These are phyloP conservation scores for Calendula officinalis DNA, from an alignment of 129 eudicot species.

Conservation along the genomic window DNA sequence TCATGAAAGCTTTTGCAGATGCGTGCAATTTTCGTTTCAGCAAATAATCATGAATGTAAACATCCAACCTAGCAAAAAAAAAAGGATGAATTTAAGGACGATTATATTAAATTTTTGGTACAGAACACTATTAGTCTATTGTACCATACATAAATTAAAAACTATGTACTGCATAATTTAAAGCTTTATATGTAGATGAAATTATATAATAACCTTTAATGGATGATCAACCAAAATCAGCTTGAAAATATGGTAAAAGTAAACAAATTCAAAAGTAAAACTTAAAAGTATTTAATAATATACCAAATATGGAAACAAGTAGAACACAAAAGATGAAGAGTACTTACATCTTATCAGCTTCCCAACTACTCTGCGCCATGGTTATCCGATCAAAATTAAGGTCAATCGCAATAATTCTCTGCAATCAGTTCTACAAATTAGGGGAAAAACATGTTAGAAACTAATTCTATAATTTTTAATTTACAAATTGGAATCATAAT, in stretches of 20 bases:
- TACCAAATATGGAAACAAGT: not conserved
- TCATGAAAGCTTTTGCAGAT: constrained; percentile 98
- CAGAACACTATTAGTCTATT: not conserved
- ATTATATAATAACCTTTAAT: not conserved
- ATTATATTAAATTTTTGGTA: constrained; percentile 1
- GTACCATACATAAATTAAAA: constrained; percentile 2
- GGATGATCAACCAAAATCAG: constrained; percentile 20
- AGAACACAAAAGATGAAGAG: constrained; percentile 9
- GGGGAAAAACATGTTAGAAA: not conserved
- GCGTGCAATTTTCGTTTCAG: constrained; percentile 84
- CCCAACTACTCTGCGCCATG: constrained; percentile 98
- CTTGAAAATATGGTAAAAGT: not conserved
- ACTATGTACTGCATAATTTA: constrained; percentile 7
- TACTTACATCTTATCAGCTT: constrained; percentile 95
- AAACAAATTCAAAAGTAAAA: not conserved
- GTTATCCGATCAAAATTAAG: constrained; percentile 8
- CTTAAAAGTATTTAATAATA: not conserved
- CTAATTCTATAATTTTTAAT: not conserved
- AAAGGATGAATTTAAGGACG: constrained; percentile 13
- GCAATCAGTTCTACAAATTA: constrained; percentile 30
- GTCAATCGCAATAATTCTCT: constrained; percentile 17
- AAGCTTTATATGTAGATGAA: constrained; percentile 1
- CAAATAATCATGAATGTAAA: constrained; percentile 93
- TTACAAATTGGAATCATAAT: not conserved
- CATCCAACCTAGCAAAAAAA: constrained; percentile 78